Evolutionary conservation across 306 rosid species (phyloP).

Genomic region (Oxytropis ochrocephala): DNA sequence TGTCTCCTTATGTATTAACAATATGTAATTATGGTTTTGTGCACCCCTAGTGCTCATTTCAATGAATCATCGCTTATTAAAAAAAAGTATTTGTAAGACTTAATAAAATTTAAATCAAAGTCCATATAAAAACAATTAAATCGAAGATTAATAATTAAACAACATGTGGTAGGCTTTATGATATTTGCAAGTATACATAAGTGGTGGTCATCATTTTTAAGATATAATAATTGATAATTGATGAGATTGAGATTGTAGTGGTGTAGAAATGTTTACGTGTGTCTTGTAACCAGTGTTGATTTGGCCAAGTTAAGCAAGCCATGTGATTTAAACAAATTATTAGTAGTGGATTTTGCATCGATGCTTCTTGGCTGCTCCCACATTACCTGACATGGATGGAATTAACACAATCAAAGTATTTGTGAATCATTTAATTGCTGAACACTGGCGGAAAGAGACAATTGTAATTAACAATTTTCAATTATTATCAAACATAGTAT

Average conservation of each 20-base stretch:
- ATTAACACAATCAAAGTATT: background rate
- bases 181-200: background rate
- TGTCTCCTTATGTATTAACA: no score
- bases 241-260: background rate
- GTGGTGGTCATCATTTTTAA: background rate
- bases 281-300: background rate
- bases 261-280: background rate
- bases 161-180: background rate
- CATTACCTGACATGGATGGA: background rate
- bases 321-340: slow-evolving; percentile 35
- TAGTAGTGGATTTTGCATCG: background rate
- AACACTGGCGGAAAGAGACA: background rate
- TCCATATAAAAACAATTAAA: background rate
- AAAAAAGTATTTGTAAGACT: no score
- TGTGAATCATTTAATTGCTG: background rate
- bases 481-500: no score
- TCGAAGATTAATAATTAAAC: background rate
- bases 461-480: background rate
- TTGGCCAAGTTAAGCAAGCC: slow-evolving; percentile 23
- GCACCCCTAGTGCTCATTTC: no score
- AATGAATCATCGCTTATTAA: no score
- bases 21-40: no score
- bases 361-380: slow-evolving; percentile 12
- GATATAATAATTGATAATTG: background rate
- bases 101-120: no score